A percentile compares a stretch with the other conserved stretches of the same genome.
These are phyloP conservation scores for Hawksworthiomyces lignivorus DNA, from an alignment of 2,329 filamentous ascomycete genomes.

Conservation along the genomic window DNA sequence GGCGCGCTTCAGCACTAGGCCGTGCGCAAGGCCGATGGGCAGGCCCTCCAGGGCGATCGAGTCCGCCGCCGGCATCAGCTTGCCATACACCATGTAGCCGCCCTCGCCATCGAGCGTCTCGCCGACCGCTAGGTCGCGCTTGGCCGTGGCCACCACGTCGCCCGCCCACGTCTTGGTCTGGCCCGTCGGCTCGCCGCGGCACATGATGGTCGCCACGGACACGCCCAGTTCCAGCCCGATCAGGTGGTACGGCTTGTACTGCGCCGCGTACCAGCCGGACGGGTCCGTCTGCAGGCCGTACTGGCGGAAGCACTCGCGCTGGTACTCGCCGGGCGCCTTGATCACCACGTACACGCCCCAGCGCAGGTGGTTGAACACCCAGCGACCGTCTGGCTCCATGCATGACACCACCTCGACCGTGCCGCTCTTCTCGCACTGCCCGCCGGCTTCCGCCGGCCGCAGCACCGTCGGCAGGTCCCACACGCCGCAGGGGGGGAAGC, in stretches of 20 bases:
- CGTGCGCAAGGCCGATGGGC: slow-evolving; percentile 35
- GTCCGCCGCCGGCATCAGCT: slow-evolving; percentile 30
- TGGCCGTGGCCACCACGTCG: slow-evolving; percentile 39
- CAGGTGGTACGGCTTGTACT: slow-evolving; percentile 40
- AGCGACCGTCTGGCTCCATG: slow-evolving; percentile 34
- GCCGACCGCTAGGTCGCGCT: slow-evolving; percentile 34
- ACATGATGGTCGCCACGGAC: slow-evolving; percentile 36
- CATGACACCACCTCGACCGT: slow-evolving; percentile 38
- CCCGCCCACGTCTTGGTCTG: slow-evolving; percentile 35
- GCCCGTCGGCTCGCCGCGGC: slow-evolving; percentile 36
- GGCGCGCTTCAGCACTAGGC: slow-evolving; percentile 31
- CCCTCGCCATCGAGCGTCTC: slow-evolving; percentile 38
- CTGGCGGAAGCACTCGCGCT: slow-evolving; percentile 34
- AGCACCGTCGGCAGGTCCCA: slow-evolving; percentile 34
- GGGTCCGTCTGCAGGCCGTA: slow-evolving; percentile 36
- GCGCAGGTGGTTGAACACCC: slow-evolving; percentile 31
- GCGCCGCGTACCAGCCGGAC: slow-evolving; percentile 32
- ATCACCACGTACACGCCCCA: slow-evolving; percentile 40
- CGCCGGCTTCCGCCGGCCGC: slow-evolving; percentile 33
- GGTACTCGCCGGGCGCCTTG: slow-evolving; percentile 31
- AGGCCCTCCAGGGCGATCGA: slow-evolving; percentile 34
- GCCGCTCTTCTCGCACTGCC: slow-evolving; percentile 31
- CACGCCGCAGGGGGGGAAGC: slow-evolving; percentile 35
- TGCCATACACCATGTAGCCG: slow-evolving; percentile 37
- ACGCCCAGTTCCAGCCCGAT: slow-evolving; percentile 39